Evolutionary conservation across 2,329 filamentous ascomycete genomes (phyloP), one percentile per base, ranked within the genome.

Genomic region (Fragosphaeria purpurea): DNA sequence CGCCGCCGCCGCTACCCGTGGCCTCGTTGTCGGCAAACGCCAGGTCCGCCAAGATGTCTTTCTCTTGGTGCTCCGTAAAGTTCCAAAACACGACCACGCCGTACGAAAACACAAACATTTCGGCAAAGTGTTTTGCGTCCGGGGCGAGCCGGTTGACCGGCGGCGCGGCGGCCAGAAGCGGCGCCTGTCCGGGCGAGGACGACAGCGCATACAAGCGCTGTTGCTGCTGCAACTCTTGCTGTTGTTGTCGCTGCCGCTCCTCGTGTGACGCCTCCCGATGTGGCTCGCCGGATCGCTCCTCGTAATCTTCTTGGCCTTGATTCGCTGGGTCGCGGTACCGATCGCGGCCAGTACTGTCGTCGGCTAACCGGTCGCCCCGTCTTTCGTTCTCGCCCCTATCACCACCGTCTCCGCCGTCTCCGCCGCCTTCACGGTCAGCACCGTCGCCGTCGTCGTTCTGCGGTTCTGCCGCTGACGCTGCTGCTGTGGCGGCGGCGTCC

Each of bases 61-160:
- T 96, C 65, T 98, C 93, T 65, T 98, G 93, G 57, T 85, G 80
- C 65, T 95, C 90, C 9, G 88, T 91, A 60, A 98, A 96, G 65
- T 98, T 98, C 93, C 93, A 98, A 65, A 98, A 95, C 5, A 98
- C 93, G 0, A 93, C 91, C 1, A 98, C 91, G 22, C 93, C 93
- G 62, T 98, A 98, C 12, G 87, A 91, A 66, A 94, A 97, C 59
- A 98, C 85, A 63, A 95, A 97, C 80, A 97, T 88, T 68, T 98
- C 93, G 41, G 88, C 91, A 62, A 95, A 88, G 50, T 83, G 77
- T 61, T 91, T 83, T 38, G 83, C 80, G 62, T 88, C 81, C 6
- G 85, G 78, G 1, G 79, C 79, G 31, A 88, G 75, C 33, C 79
- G 76, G 63, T 78, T 74, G 56, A 76, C 69, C 31, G 78, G 69